phyloP scores from a whole-genome alignment of 345 rosid species.

The Rhodamnia rubescens region DNA sequence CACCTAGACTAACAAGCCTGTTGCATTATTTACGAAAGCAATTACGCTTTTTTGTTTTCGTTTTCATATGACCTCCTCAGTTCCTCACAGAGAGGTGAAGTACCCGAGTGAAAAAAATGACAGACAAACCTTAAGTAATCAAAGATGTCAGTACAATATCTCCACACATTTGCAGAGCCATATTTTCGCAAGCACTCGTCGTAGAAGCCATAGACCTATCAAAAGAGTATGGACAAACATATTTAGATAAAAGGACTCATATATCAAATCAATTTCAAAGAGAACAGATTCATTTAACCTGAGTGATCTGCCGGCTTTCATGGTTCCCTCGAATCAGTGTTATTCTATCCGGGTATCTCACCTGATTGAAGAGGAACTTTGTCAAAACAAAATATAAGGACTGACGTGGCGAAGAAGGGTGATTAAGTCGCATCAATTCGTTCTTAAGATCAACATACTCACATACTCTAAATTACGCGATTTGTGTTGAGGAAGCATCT shows the following conservation, averaged over 20 bases:
- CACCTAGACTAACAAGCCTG: neutral
- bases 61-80: neutral
- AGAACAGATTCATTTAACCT: constrained; percentile 32
- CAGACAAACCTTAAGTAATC: constrained; percentile 77
- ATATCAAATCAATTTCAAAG: neutral
- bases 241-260: neutral
- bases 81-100: neutral
- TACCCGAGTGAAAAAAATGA: neutral
- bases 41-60: neutral
- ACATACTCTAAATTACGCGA: neutral
- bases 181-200: constrained; percentile 96
- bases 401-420: neutral
- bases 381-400: neutral
- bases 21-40: neutral
- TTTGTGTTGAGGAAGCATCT: neutral
- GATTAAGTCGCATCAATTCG: neutral
- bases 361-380: constrained; percentile 35
- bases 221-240: neutral
- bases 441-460: neutral
- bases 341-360: constrained; percentile 92
- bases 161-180: constrained; percentile 96
- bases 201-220: constrained; percentile 91
- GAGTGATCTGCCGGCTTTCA: constrained; percentile 96
- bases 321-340: constrained; percentile 96
- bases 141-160: constrained; percentile 96